Percentiles rank a stretch among this genome's conserved stretches.
These are phyloP conservation scores for Maudiozyma humilis DNA, from an alignment of 1,139 yeast species.

Conservation along the genomic window DNA sequence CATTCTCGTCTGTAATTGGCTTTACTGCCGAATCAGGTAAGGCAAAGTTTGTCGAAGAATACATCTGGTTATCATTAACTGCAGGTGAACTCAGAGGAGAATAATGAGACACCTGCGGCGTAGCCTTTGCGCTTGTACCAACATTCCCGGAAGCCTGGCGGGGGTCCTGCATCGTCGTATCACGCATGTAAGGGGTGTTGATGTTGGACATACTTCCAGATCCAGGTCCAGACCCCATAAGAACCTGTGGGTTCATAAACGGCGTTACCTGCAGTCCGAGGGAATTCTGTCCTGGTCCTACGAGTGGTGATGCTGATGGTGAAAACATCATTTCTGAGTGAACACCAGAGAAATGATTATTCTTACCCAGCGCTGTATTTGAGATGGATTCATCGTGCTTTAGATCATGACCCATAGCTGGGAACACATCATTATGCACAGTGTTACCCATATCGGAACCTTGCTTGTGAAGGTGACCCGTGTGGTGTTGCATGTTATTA, in stretches of 20 bases:
- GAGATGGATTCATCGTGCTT: not conserved
- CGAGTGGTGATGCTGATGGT: slow-evolving; percentile 25
- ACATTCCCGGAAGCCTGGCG: not conserved
- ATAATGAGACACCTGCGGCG: slow-evolving; percentile 9
- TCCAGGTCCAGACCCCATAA: slow-evolving; percentile 3
- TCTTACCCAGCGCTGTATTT: not conserved
- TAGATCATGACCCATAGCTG: not conserved
- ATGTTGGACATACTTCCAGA: not conserved
- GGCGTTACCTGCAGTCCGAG: slow-evolving; percentile 10
- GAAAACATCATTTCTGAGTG: slow-evolving; percentile 19
- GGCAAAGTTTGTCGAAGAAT: slow-evolving; percentile 11
- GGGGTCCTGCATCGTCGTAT: not conserved
- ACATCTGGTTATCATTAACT: slow-evolving; percentile 9
- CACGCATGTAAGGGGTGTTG: slow-evolving; percentile 5
- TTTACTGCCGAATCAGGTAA: slow-evolving; percentile 19
- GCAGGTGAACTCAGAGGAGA: slow-evolving; percentile 29
- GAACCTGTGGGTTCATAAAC: slow-evolving; percentile 9
- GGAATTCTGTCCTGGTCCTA: slow-evolving; percentile 13
- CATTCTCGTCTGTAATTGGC: slow-evolving; percentile 6
- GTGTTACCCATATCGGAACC: not conserved
- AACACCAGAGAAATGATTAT: not conserved
- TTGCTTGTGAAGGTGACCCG: not conserved
- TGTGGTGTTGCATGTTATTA: not conserved
- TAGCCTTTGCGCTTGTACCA: slow-evolving; percentile 2
- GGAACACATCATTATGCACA: not conserved